Base-by-base conservation (phyloP, 805 yeast genomes). In the Maudiozyma serrabonitensis region DNA sequence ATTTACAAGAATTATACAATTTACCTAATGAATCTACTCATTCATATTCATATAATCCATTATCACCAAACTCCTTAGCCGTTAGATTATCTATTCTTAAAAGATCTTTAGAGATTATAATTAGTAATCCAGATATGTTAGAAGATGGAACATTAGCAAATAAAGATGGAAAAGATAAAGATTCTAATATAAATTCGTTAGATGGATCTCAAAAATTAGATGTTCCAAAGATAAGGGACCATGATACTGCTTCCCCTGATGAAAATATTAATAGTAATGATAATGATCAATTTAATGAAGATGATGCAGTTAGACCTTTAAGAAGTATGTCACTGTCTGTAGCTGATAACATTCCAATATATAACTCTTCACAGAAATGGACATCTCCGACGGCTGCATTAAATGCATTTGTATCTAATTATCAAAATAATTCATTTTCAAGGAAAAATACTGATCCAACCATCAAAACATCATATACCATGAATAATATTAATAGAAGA, bases 21-120 rank as follows among this genome's bases (percentile, higher is more conserved):
- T 83, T 87, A 59, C 88, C 91, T 5, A 79, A 81, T 25, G 89
- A 84, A 56, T 84, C 93, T 12, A 79, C 93, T 1, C 90, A 85
- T 62, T 84, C 95, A 1, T 87, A 84, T 61, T 86, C 95, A 0
- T 87, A 87, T 62, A 87, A 93, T 2, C 86, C 84, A 48, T 68
- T 87, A 49, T 82, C 91, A 1, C 93, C 90, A 9, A 84, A 85
- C 61, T 83, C 95, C 1, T 66, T 87, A 49, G 87, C 93, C 0
- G 76, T 86, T 45, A 71, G 95, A 49, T 67, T 87, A 52, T 81
- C 81, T 49, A 89, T 86, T 15, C 69, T 87, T 56, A 85, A 82
- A 60, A 69, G 93, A 55, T 84, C 95, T 6, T 66, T 87, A 47
- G 88, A 87, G 62, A 83, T 87, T 41, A 68, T 87, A 39, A 70